Conservation (phyloP, 73 alveolate species). For the Paramecium biaurelia region DNA sequence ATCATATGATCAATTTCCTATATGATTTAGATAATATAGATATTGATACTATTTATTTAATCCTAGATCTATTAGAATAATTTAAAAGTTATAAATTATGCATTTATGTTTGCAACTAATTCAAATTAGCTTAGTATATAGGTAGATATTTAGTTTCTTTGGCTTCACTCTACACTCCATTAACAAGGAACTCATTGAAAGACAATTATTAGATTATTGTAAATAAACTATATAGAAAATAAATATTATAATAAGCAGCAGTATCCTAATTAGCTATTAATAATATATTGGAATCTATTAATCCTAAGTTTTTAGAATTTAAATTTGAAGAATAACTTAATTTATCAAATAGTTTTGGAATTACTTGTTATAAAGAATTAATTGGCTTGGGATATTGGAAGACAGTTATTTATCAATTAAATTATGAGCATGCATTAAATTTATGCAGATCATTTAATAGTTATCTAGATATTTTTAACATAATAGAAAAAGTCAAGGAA, state of each 20-base stretch:
- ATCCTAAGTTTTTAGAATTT: constrained; percentile 71
- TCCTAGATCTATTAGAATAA: constrained; percentile 84
- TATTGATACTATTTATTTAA: constrained; percentile 70
- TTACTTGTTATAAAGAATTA: constrained; percentile 47
- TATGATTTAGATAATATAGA: constrained; percentile 82
- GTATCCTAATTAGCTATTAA: constrained; percentile 84
- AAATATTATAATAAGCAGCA: constrained; percentile 65
- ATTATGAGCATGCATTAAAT: constrained; percentile 3
- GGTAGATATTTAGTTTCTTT: constrained; percentile 80
- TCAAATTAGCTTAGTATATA: constrained; percentile 71
- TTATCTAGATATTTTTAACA: neutral
- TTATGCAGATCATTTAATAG: constrained; percentile 42
- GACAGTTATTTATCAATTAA: constrained; percentile 45
- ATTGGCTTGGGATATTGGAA: constrained; percentile 65
- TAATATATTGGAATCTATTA: constrained; percentile 75
- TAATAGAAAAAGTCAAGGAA: neutral
- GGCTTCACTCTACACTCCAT: constrained; percentile 77
- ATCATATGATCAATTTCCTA: constrained; percentile 67
- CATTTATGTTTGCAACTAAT: constrained; percentile 87
- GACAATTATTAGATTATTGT: neutral
- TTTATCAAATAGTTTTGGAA: constrained; percentile 40
- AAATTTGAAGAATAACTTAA: neutral
- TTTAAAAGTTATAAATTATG: constrained; percentile 83
- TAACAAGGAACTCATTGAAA: constrained; percentile 53
- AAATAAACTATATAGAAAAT: constrained; percentile 50